phyloP scores from a whole-genome alignment of 2,329 filamentous ascomycete species.

The Cladosporium halotolerans region DNA sequence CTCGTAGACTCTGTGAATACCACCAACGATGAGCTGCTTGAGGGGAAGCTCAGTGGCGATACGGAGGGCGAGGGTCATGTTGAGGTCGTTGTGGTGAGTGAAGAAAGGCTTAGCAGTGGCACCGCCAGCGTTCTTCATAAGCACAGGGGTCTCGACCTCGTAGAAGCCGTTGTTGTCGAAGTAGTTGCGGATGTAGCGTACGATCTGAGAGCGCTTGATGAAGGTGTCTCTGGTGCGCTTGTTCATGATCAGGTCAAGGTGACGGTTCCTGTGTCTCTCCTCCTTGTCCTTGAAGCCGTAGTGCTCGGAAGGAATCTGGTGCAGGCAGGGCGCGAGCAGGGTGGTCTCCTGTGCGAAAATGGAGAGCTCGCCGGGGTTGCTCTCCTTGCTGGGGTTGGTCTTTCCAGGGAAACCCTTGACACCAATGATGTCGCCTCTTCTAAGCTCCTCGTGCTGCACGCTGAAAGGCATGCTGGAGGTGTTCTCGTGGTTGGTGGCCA shows the following conservation, averaged over 20 bases:
- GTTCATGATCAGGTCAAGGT: constrained; percentile 97
- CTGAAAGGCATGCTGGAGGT: constrained; percentile 66
- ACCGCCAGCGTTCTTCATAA: constrained; percentile 91
- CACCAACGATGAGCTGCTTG: constrained; percentile 93
- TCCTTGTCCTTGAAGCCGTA: constrained; percentile 96
- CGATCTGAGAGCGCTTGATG: constrained; percentile 77
- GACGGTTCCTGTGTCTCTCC: constrained; percentile 84
- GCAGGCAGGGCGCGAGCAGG: constrained; percentile 83
- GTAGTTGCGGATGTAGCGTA: constrained; percentile 81
- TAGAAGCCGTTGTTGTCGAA: constrained; percentile 80
- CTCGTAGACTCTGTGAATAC: constrained; percentile 90
- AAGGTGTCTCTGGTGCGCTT: constrained; percentile 77
- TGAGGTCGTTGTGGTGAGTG: constrained; percentile 91
- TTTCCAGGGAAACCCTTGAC: constrained; percentile 77
- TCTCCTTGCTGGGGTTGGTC: constrained; percentile 76
- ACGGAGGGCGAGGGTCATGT: constrained; percentile 92
- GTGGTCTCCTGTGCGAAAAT: constrained; percentile 85
- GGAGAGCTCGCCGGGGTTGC: constrained; percentile 72
- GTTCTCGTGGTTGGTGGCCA: constrained; percentile 80
- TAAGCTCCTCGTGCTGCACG: constrained; percentile 81
- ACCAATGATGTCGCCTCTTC: constrained; percentile 88
- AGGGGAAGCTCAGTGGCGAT: constrained; percentile 93
- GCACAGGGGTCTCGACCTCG: constrained; percentile 95
- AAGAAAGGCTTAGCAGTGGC: constrained; percentile 92
- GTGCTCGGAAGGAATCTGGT: constrained; percentile 82